phyloP scores from a whole-genome alignment of 208 protist genomes.

The Wallacemonas sp. region DNA sequence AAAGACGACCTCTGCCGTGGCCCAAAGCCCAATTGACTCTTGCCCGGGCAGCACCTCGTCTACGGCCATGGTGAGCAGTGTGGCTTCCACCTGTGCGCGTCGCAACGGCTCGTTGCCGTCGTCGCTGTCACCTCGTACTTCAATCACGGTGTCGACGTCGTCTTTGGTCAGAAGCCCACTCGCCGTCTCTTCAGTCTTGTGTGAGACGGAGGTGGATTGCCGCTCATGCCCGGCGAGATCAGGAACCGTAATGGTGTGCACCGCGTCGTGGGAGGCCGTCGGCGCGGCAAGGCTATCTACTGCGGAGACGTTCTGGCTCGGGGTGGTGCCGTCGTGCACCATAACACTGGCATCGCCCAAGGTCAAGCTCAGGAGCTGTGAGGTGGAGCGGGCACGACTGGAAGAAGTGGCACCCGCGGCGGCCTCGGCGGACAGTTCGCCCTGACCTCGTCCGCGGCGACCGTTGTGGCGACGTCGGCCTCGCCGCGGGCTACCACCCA shows the following conservation, averaged over 20 bases:
- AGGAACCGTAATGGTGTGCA: neutral
- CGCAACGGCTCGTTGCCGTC: neutral
- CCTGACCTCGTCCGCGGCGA: neutral
- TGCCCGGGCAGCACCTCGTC: slow-evolving; percentile 22
- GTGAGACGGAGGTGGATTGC: neutral
- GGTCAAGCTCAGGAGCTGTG: neutral
- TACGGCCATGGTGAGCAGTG: neutral
- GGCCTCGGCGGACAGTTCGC: too few species aligned
- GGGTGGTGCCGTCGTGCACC: neutral
- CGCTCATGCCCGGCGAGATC: neutral
- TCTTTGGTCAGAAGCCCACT: neutral
- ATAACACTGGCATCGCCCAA: neutral
- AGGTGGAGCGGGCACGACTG: neutral
- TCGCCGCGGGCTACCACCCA: neutral
- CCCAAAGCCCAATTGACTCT: slow-evolving; percentile 36
- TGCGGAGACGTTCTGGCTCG: too few species aligned
- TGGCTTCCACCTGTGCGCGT: neutral
- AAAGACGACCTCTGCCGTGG: slow-evolving; percentile 58
- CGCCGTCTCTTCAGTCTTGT: neutral
- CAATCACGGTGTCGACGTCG: neutral
- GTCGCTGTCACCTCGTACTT: slow-evolving; percentile 2
- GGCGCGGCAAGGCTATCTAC: too few species aligned
- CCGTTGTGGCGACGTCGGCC: neutral
- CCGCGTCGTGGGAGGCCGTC: too few species aligned
- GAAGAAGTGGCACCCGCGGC: too few species aligned